These are phyloP conservation scores for Eremomyces bilateralis DNA, from an alignment of 495 filamentous ascomycete genomes.

Conservation along the genomic window DNA sequence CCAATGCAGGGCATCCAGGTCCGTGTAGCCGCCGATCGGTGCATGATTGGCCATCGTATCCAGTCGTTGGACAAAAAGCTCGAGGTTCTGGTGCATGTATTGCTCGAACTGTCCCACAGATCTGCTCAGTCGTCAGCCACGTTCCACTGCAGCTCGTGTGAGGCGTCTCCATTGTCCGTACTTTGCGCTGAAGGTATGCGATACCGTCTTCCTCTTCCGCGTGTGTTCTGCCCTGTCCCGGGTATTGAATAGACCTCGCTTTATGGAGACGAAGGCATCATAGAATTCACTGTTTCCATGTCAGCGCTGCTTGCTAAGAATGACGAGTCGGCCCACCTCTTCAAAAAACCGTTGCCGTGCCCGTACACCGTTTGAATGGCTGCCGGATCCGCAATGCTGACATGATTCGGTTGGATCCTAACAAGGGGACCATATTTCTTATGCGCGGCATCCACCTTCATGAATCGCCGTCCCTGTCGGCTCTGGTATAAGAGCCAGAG, in stretches of 20 bases:
- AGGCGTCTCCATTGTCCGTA: too few relatives aligned
- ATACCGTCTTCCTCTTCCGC: conserved; percentile 74
- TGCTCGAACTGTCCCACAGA: conserved; percentile 70
- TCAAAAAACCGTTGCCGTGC: conserved; percentile 23
- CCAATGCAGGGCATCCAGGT: conserved; percentile 68
- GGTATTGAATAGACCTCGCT: conserved; percentile 77
- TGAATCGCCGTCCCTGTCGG: conserved; percentile 44
- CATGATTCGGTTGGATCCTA: conserved; percentile 35
- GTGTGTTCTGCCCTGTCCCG: conserved; percentile 64
- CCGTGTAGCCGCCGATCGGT: conserved; percentile 25
- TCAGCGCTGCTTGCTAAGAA: neutral
- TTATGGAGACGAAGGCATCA: conserved; percentile 77
- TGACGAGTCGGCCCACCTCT: conserved; percentile 13
- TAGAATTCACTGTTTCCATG: conserved; percentile 43
- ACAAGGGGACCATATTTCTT: conserved; percentile 43
- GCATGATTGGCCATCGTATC: conserved; percentile 25
- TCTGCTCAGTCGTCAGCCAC: too few relatives aligned
- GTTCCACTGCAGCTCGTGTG: too few relatives aligned
- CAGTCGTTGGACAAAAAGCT: conserved; percentile 53
- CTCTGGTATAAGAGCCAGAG: conserved; percentile 55
- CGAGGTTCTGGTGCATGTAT: conserved; percentile 66
- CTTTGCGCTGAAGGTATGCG: conserved; percentile 69
- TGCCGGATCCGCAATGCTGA: conserved; percentile 35
- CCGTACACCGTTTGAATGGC: conserved; percentile 37
- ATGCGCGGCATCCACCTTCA: conserved; percentile 47